Evolutionary conservation across 2,329 filamentous ascomycete genomes (phyloP), one percentile per base, ranked within the genome.

Genomic region (Colletotrichum chrysophilum): DNA sequence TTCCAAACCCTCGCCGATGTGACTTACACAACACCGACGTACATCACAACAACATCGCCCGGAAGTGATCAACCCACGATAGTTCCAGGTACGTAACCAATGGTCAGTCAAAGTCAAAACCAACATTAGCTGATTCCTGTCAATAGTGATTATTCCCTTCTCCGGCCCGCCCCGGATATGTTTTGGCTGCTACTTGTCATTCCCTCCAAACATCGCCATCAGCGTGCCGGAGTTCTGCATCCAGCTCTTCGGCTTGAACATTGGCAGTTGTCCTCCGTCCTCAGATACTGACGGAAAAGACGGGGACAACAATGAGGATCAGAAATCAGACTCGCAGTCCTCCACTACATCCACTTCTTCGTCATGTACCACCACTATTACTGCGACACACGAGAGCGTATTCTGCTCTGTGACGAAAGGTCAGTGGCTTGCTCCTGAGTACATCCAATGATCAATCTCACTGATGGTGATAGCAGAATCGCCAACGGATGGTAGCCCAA

Each of bases 131-230:
- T 43, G 0, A 43, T 0, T 43, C 1, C 36, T 9, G 1, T 6
- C 16, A 43, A 43, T 0, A 70, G 67, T 70, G 12, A 70, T 70
- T 1, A 21, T 64, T 14, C 67, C 67, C 7, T 55, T 64, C 18
- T 12, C 16, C 4, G 67, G 67, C 18, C 67, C 56, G 5, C 58
- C 67, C 3, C 24, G 16, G 5, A 52, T 70, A 2, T 70, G 67
- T 36, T 70, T 70, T 24, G 38, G 58, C 9, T 70, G 67, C 2
- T 64, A 24, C 10, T 3, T 18, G 4, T 13, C 5, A 10, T 70
- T 70, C 18, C 67, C 67, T 5, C 67, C 67, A 1, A 70, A 64
- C 36, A 55, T 70, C n/a, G 30, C 60, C 14, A 70, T 70, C 9
- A 26, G 43, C 2, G 28, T 64, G 5, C 67, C 67, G 0, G 36